Evolutionary conservation across 2,329 filamentous ascomycete species (phyloP), one percentile per base, ranked within the genome.

Genomic region (Akanthomyces dipterigenus): DNA sequence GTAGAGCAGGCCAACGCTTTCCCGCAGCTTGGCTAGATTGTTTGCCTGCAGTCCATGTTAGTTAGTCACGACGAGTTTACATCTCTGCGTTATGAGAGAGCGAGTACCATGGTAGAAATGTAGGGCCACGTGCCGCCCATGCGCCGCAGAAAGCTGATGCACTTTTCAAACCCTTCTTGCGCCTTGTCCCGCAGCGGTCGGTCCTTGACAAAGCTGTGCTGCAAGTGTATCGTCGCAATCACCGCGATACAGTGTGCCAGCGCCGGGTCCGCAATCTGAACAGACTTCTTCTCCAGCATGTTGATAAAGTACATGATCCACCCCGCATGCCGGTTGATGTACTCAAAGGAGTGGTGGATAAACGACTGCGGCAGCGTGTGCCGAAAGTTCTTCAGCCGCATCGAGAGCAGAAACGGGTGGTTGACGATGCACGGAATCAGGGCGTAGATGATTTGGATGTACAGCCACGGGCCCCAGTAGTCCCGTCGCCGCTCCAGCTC

Each of bases 271-370:
- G 77, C 77, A 8, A 79, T 73, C 53, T 75, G 69, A 60, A 81
- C 80, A 0, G 68, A 69, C 55, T 70, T 69, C 58, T 66, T 79
- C 77, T 64, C 77, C 72, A 69, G 75, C 71, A 62, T 77, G 51
- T 80, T 76, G 50, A 83, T 75, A 54, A 81, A 78, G 65, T 81
- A 78, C 4, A 82, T 74, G 28, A 82, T 80, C 81, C 81, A 83
- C 1, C 77, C 77, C 0, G 78, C 78, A 63, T 82, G 80, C 0
- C 77, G 77, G 0, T 77, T 76, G 31, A 82, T 80, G 28, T 80
- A 70, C 59, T 82, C 80, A 14, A 78, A 79, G 0, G 78, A 82
- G 63, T 82, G 79, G 53, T 82, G 80, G 1, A 83, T 73, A 22
- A 83, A 83, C 1, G 81, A 78, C 55, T 83, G 79, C 0, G 81